Conservation (phyloP, 140 eudicot genomes). For the Bidens hawaiensis region DNA sequence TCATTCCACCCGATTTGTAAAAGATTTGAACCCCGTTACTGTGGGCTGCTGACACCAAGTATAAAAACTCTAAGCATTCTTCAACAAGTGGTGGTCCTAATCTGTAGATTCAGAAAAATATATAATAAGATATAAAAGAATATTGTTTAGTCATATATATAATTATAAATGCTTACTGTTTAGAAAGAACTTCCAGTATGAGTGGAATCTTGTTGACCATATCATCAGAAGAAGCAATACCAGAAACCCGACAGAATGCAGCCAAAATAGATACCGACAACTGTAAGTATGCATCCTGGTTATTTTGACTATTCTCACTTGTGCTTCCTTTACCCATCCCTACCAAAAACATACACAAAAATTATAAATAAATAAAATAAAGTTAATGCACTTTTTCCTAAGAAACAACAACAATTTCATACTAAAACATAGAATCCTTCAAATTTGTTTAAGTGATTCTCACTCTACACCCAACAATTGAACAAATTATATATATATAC, state of each 20-base stretch:
- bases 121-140: slow-evolving; percentile 3
- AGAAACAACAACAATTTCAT: too few species aligned
- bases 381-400: too few species aligned
- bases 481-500: too few species aligned
- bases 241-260: slow-evolving; percentile 63
- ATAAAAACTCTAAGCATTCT: slow-evolving; percentile 67
- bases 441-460: neutral
- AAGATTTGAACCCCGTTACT: slow-evolving; percentile 46
- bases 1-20: slow-evolving; percentile 28
- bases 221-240: slow-evolving; percentile 59
- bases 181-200: slow-evolving; percentile 52
- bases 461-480: neutral
- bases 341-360: slow-evolving; percentile 12
- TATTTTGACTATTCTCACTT: slow-evolving; percentile 27
- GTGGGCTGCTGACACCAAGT: slow-evolving; percentile 51
- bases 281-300: slow-evolving; percentile 62
- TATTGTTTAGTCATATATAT: neutral
- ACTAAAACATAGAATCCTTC: too few species aligned
- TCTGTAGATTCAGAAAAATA: slow-evolving; percentile 32
- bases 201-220: slow-evolving; percentile 62
- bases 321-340: slow-evolving; percentile 71
- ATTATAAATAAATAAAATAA: neutral
- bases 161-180: slow-evolving; percentile 33
- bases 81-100: slow-evolving; percentile 37
- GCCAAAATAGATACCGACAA: slow-evolving; percentile 65